Evolutionary conservation across 352 stramenopile species (phyloP), one percentile per base, ranked within the genome.

Genomic region (Pythium pectinolyticum): DNA sequence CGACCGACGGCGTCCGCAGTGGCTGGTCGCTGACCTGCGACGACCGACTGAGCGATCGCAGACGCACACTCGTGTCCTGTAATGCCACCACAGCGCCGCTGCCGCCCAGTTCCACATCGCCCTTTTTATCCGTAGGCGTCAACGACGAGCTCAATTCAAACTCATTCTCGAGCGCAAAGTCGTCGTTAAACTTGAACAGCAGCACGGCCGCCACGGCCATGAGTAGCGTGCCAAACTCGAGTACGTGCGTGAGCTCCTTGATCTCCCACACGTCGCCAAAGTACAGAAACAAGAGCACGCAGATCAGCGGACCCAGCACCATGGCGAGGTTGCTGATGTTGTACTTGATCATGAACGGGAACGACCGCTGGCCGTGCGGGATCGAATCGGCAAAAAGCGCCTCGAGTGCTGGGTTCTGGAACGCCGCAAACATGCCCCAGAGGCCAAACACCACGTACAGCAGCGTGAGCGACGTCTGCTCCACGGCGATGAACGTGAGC

Each of bases 331-430:
- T 89, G 25, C 75, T 72, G 31, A 94, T 69, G 19, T 84, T 66
- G 56, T 87, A 76, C 58, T 90, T 88, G 45, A 91, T 59, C 17
- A 75, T 96, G 69, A 96, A 96, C 19, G 82, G 87, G 10, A 81
- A 67, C 2, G 82, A 92, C 31, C 89, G 69, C 58, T 89, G 70
- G 0, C 84, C 82, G 2, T 77, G 45, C 9, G 80, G 79, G 30
- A 96, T 75, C 0, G 86, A 95, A 61, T 97, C 89, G 9, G 86
- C 85, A 49, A 96, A 95, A 0, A 97, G 62, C 2, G 90, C 88
- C 43, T 95, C 84, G 54, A 89, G 72, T 0, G 84, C 74, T 3
- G 89, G 86, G 59, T 83, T 84, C 34, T 89, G 78, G 43, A 95
- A 75, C 5, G 88, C 85, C 22, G 74, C 69, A 63, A 93, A 95